phyloP scores from a whole-genome alignment of 352 stramenopile species.

The Phytopythium montanum region DNA sequence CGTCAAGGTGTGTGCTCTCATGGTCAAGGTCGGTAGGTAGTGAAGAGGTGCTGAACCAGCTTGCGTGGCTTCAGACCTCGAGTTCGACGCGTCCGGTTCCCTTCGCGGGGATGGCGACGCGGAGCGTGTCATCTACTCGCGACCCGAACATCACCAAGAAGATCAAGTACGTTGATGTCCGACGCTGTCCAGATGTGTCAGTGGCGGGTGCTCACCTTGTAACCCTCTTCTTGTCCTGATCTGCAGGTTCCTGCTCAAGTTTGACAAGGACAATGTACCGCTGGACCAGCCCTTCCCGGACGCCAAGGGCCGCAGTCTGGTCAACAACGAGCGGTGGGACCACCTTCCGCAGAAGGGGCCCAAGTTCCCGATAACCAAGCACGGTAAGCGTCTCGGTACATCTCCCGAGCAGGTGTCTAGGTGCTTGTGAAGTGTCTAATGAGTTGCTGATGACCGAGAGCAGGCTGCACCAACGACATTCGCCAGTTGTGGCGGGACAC shows the following conservation, averaged over 20 bases:
- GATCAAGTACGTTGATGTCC: slow-evolving; percentile 33
- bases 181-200: background rate
- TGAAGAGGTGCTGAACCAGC: background rate
- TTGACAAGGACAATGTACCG: slow-evolving; percentile 79
- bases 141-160: slow-evolving; percentile 84
- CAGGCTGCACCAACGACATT: slow-evolving; percentile 83
- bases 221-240: background rate
- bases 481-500: slow-evolving; percentile 82
- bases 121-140: slow-evolving; percentile 76
- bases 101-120: slow-evolving; percentile 67
- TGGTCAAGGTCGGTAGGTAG: background rate
- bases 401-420: background rate
- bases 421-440: background rate
- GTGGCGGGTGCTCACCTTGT: too few relatives aligned
- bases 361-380: slow-evolving; percentile 78
- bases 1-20: slow-evolving; percentile 39
- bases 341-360: slow-evolving; percentile 58
- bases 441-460: slow-evolving; percentile 4
- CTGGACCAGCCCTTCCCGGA: slow-evolving; percentile 78
- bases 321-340: slow-evolving; percentile 74
- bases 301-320: slow-evolving; percentile 48
- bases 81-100: slow-evolving; percentile 56
- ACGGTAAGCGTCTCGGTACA: slow-evolving; percentile 29
- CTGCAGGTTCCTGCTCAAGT: slow-evolving; percentile 74
- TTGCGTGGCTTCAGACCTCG: slow-evolving; percentile 27